phyloP scores from a whole-genome alignment of 2,329 filamentous ascomycete genomes.

The Chrysoporthe austroafricana region DNA sequence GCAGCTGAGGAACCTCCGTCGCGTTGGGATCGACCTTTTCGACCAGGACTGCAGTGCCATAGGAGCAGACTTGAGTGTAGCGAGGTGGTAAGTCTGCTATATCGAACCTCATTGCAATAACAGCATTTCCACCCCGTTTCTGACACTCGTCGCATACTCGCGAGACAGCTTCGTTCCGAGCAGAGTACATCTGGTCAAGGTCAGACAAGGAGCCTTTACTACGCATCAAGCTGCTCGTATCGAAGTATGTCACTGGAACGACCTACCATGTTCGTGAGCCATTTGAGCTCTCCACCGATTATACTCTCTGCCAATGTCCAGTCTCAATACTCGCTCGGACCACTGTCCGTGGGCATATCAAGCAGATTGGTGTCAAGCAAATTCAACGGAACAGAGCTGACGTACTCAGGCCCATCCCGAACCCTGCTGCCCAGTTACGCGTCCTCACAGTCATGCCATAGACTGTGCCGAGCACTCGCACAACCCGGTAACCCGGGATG shows the following conservation, averaged over 20 bases:
- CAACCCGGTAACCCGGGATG: conserved; percentile 59
- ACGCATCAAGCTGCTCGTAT: not conserved
- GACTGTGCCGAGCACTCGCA: conserved; percentile 60
- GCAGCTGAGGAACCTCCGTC: conserved; percentile 36
- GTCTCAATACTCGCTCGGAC: not conserved
- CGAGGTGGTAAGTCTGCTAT: conserved; percentile 53
- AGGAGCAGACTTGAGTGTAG: conserved; percentile 63
- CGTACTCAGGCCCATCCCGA: conserved; percentile 55
- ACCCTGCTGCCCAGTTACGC: conserved; percentile 60
- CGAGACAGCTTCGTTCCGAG: conserved; percentile 61
- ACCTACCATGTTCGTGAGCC: conserved; percentile 59
- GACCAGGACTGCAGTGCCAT: conserved; percentile 61
- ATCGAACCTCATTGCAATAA: conserved; percentile 64
- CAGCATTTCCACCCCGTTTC: conserved; percentile 60
- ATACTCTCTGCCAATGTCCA: conserved; percentile 44
- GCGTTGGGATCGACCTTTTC: conserved; percentile 53
- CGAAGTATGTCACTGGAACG: not conserved
- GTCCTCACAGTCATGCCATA: conserved; percentile 46
- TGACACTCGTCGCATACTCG: conserved; percentile 61
- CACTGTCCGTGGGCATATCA: not conserved
- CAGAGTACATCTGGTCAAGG: conserved; percentile 51
- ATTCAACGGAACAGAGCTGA: not conserved
- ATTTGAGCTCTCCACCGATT: conserved; percentile 61
- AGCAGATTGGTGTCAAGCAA: not conserved
- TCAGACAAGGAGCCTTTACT: not conserved